Percentiles rank a stretch among this genome's conserved stretches.
phyloP scores from a whole-genome alignment of 306 rosid species.

The Acacia melanoxylon region DNA sequence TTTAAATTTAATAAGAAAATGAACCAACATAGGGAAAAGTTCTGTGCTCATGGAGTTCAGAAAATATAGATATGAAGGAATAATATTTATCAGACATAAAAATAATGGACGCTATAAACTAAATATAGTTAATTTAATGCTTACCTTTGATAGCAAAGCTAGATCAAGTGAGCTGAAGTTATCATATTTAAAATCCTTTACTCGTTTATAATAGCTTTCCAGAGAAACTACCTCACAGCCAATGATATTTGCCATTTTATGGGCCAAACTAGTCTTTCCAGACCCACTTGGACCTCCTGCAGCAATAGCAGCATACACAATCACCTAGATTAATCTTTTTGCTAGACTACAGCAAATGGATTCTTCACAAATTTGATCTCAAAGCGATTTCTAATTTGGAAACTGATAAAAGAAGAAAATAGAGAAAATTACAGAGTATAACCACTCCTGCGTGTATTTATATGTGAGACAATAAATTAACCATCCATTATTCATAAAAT shows the following conservation, averaged over 20 bases:
- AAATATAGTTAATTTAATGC: conserved; percentile 9
- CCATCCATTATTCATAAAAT: background rate
- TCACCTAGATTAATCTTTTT: conserved; percentile 29
- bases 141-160: conserved; percentile 86
- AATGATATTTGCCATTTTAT: conserved; percentile 97
- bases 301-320: conserved; percentile 39
- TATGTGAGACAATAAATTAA: background rate
- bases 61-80: conserved; percentile 17
- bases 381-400: conserved; percentile 11
- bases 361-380: conserved; percentile 23
- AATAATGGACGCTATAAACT: conserved; percentile 24
- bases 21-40: background rate
- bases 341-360: conserved; percentile 12
- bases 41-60: conserved; percentile 11
- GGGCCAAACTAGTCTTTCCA: conserved; percentile 99
- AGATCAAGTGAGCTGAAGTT: conserved; percentile 87
- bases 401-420: conserved; percentile 13
- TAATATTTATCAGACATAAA: conserved; percentile 15
- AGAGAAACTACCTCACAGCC: conserved; percentile 96
- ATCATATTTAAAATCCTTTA: conserved; percentile 91
- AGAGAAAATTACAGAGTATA: background rate
- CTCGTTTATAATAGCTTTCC: conserved; percentile 88
- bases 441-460: background rate
- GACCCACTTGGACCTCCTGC: conserved; percentile 99
- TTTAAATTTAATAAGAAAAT: conserved; percentile 19